These are phyloP conservation scores for Tetrapisispora nanseiensis DNA, from an alignment of 805 yeast genomes.

Conservation along the genomic window DNA sequence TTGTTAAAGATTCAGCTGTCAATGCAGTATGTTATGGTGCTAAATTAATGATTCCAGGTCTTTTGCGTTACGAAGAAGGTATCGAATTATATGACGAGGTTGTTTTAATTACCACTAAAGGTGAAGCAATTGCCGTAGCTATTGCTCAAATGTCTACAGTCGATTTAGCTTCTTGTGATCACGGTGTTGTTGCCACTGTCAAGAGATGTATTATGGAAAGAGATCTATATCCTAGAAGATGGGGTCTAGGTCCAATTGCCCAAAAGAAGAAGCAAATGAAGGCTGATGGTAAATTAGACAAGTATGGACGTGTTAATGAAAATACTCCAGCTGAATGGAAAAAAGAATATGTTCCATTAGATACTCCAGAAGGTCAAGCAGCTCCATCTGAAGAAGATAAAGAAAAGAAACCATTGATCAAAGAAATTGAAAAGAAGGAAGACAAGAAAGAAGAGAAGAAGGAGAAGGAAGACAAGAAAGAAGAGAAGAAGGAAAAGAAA, in stretches of 20 bases:
- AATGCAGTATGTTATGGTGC: slow-evolving; percentile 99
- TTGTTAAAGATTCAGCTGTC: slow-evolving; percentile 90
- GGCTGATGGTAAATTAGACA: slow-evolving; percentile 94
- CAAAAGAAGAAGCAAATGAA: slow-evolving; percentile 97
- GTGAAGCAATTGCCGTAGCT: slow-evolving; percentile 98
- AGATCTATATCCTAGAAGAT: slow-evolving; percentile 97
- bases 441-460: not conserved
- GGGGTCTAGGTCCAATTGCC: slow-evolving; percentile 99
- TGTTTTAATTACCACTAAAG: slow-evolving; percentile 95
- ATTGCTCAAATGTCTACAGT: slow-evolving; percentile 98
- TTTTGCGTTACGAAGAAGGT: slow-evolving; percentile 94
- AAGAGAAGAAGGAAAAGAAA: slow-evolving; percentile 2
- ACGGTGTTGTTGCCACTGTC: slow-evolving; percentile 96
- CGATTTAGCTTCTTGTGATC: slow-evolving; percentile 92
- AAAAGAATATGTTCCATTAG: slow-evolving; percentile 63
- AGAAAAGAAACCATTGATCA: slow-evolving; percentile 16
- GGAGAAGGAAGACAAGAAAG: not conserved
- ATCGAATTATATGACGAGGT: slow-evolving; percentile 96
- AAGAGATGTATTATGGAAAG: slow-evolving; percentile 99
- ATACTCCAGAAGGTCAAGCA: slow-evolving; percentile 42
- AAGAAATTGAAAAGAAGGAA: slow-evolving; percentile 3
- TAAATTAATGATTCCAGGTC: slow-evolving; percentile 96
- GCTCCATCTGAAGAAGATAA: slow-evolving; percentile 24
- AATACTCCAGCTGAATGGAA: slow-evolving; percentile 92
- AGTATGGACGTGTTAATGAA: slow-evolving; percentile 88